Evolutionary conservation across 1,139 yeast genomes (phyloP).

Genomic region (Nakaseomyces glabratus): DNA sequence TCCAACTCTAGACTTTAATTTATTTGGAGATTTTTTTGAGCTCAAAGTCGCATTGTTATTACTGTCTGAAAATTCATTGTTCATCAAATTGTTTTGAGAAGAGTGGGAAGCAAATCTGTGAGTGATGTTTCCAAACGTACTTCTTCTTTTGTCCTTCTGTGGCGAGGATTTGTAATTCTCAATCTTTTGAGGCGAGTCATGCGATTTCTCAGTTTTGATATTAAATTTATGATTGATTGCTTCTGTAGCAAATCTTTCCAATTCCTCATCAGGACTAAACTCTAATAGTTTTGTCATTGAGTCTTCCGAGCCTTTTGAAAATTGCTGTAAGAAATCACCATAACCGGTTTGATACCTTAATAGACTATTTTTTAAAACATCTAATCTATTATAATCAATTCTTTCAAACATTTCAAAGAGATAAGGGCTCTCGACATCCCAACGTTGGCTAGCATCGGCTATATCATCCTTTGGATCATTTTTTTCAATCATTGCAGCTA

Average conservation of each 20-base stretch:
- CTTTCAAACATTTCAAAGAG: conserved; percentile 69
- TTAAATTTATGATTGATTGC: conserved; percentile 25
- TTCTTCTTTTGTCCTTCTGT: conserved; percentile 16
- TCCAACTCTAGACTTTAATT: conserved; percentile 70
- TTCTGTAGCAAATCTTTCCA: conserved; percentile 47
- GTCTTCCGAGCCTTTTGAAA: conserved; percentile 49
- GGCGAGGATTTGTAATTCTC: neutral
- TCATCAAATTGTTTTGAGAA: conserved; percentile 24
- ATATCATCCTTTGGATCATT: conserved; percentile 6
- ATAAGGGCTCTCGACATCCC: conserved; percentile 75
- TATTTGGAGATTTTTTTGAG: conserved; percentile 29
- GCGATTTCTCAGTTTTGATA: neutral
- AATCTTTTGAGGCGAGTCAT: conserved; percentile 5
- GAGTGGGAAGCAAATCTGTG: conserved; percentile 19
- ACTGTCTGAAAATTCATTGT: conserved; percentile 25
- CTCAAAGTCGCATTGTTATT: conserved; percentile 18
- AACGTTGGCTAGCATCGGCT: conserved; percentile 25
- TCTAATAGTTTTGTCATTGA: conserved; percentile 58
- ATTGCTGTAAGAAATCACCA: conserved; percentile 40
- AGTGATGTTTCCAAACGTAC: conserved; percentile 16
- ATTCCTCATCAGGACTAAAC: conserved; percentile 51
- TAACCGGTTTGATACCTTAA: conserved; percentile 60
- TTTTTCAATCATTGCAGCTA: conserved; percentile 15
- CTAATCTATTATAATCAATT: conserved; percentile 60
- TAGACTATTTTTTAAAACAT: conserved; percentile 57